These are phyloP conservation scores for Puccinia horiana DNA, from an alignment of 1,284 basidiomycete genomes.

Conservation along the genomic window DNA sequence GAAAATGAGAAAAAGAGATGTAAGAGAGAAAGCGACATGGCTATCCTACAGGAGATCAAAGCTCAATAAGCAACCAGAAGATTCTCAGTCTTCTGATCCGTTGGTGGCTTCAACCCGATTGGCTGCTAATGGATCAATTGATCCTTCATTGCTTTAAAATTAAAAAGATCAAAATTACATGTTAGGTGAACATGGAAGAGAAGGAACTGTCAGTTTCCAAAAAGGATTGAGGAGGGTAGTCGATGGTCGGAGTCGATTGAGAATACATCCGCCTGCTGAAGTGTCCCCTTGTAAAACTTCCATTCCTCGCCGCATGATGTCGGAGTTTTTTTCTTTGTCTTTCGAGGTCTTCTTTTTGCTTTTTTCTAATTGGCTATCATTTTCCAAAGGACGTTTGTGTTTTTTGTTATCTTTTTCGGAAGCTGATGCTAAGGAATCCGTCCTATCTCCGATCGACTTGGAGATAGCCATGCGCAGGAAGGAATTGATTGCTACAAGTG, in stretches of 20 bases:
- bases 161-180: neutral
- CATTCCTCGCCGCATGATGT: neutral
- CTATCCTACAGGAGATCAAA: neutral
- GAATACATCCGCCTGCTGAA: neutral
- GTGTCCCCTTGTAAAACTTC: neutral
- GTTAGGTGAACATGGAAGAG: neutral
- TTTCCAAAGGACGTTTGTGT: too few species aligned
- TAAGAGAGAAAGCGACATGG: neutral
- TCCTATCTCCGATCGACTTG: neutral
- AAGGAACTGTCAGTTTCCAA: neutral
- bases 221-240: neutral
- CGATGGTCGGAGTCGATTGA: neutral
- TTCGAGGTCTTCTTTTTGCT: too few species aligned
- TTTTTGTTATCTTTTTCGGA: too few species aligned
- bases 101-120: neutral
- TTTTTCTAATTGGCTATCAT: too few species aligned
- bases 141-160: neutral
- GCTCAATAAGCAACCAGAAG: neutral
- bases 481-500: neutral
- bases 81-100: neutral
- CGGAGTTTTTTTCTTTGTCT: neutral
- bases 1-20: neutral
- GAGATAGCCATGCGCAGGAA: slow-evolving; percentile 27
- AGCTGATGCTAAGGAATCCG: neutral
- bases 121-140: neutral